Conservation (phyloP, 2,329 filamentous ascomycete species). For the Fusarium sublunatum region DNA sequence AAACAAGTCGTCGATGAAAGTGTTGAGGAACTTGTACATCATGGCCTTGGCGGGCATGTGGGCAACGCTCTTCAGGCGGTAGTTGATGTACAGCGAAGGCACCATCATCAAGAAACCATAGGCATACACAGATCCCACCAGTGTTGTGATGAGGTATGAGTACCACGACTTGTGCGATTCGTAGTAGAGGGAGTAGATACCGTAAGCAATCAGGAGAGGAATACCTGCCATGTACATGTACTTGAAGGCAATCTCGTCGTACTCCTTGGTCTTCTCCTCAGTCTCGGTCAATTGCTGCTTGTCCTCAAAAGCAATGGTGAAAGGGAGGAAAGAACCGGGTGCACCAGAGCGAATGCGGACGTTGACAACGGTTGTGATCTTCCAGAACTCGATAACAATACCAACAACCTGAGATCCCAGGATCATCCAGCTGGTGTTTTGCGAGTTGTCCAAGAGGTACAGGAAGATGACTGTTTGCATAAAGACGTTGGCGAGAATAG, state of each 20-base stretch:
- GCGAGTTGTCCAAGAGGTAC: slow-evolving; percentile 96
- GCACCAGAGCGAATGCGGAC: slow-evolving; percentile 79
- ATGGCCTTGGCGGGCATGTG: slow-evolving; percentile 98
- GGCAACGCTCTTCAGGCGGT: slow-evolving; percentile 92
- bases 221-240: slow-evolving; percentile 96
- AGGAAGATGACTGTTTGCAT: slow-evolving; percentile 98
- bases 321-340: slow-evolving; percentile 79
- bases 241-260: slow-evolving; percentile 96
- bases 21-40: slow-evolving; percentile 98
- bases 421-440: slow-evolving; percentile 99
- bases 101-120: slow-evolving; percentile 99
- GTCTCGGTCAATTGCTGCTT: slow-evolving; percentile 96
- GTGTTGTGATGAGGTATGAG: slow-evolving; percentile 91
- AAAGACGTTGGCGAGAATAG: slow-evolving; percentile 95
- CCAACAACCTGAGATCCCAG: slow-evolving; percentile 91
- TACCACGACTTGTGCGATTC: slow-evolving; percentile 99
- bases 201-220: slow-evolving; percentile 89
- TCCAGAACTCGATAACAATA: slow-evolving; percentile 80
- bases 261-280: slow-evolving; percentile 98
- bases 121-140: slow-evolving; percentile 95
- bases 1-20: slow-evolving; percentile 98
- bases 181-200: slow-evolving; percentile 89
- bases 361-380: slow-evolving; percentile 94
- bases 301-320: slow-evolving; percentile 87
- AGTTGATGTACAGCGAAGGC: slow-evolving; percentile 97